phyloP scores from a whole-genome alignment of 1,284 basidiomycete species.

The Pyrrhoderma lamaoense region DNA sequence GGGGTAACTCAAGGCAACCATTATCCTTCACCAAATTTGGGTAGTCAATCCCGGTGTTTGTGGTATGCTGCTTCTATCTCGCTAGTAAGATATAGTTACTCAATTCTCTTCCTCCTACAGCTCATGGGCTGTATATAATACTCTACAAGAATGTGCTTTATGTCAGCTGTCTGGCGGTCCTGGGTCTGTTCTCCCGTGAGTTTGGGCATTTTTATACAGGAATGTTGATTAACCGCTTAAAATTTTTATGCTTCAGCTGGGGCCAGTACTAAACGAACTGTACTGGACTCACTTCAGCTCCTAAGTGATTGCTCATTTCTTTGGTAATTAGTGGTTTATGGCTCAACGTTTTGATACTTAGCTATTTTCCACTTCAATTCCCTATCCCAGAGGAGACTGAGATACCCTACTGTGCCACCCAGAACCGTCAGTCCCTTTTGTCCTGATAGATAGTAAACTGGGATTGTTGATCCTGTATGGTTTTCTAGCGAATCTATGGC shows the following conservation, averaged over 20 bases:
- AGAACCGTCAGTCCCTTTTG: constrained; percentile 10
- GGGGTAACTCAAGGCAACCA: too few relatives aligned
- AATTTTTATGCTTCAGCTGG: constrained; percentile 11
- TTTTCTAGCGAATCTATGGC: constrained; percentile 13
- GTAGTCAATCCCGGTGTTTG: constrained; percentile 6
- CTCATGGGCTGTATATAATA: constrained; percentile 17
- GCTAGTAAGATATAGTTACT: too few relatives aligned
- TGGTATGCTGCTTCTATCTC: too few relatives aligned
- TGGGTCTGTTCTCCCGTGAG: constrained; percentile 6
- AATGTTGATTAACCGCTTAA: too few relatives aligned
- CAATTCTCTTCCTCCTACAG: background rate
- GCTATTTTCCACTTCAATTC: constrained; percentile 2
- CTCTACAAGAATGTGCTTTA: constrained; percentile 13
- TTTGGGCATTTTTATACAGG: background rate
- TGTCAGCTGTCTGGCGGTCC: constrained; percentile 8
- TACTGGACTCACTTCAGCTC: background rate
- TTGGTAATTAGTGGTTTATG: background rate
- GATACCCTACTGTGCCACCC: constrained; percentile 15
- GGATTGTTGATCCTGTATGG: background rate
- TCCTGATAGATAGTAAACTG: background rate
- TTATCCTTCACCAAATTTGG: constrained; percentile 7
- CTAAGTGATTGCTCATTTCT: background rate
- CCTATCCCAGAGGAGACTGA: constrained; percentile 14
- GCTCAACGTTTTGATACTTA: background rate
- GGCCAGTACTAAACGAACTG: constrained; percentile 5